These are phyloP conservation scores for Talaromyces sp. DNA, from an alignment of 2,329 filamentous ascomycete genomes.

Conservation along the genomic window DNA sequence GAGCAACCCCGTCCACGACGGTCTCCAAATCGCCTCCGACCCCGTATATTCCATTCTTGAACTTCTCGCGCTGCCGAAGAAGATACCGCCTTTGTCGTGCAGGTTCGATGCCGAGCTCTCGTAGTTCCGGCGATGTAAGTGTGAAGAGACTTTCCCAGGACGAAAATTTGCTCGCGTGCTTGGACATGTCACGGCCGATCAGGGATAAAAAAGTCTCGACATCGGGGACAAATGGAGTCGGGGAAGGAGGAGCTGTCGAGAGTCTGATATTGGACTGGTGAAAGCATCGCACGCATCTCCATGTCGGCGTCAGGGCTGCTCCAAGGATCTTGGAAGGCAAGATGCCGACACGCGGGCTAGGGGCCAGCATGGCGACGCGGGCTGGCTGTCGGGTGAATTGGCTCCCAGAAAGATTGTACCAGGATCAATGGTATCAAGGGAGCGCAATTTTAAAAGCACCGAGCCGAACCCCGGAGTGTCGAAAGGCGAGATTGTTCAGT, in stretches of 20 bases:
- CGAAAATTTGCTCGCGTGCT: constrained; percentile 79
- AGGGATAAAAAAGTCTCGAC: constrained; percentile 78
- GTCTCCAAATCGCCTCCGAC: constrained; percentile 74
- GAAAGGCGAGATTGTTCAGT: background rate
- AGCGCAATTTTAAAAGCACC: background rate
- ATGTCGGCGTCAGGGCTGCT: constrained; percentile 10
- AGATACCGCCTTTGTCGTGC: constrained; percentile 77
- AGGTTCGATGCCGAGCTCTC: constrained; percentile 79
- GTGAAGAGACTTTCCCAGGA: constrained; percentile 89
- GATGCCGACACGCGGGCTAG: constrained; percentile 20
- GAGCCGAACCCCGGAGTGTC: background rate
- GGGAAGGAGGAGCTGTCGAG: constrained; percentile 55
- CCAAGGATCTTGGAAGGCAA: constrained; percentile 20
- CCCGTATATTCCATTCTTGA: constrained; percentile 69
- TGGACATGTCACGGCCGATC: constrained; percentile 79
- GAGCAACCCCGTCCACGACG: constrained; percentile 58
- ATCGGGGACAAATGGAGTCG: constrained; percentile 82
- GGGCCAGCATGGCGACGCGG: constrained; percentile 22
- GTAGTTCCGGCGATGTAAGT: constrained; percentile 68
- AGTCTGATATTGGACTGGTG: constrained; percentile 32
- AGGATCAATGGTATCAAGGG: background rate
- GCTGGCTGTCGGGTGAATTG: background rate
- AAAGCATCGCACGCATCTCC: constrained; percentile 33
- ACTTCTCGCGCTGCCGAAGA: constrained; percentile 80
- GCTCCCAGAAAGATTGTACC: background rate